A percentile compares a stretch with the other conserved stretches of the same genome.
Evolutionary conservation across 768 basidiomycete species (phyloP).

Genomic region (Trametes gibbosa): DNA sequence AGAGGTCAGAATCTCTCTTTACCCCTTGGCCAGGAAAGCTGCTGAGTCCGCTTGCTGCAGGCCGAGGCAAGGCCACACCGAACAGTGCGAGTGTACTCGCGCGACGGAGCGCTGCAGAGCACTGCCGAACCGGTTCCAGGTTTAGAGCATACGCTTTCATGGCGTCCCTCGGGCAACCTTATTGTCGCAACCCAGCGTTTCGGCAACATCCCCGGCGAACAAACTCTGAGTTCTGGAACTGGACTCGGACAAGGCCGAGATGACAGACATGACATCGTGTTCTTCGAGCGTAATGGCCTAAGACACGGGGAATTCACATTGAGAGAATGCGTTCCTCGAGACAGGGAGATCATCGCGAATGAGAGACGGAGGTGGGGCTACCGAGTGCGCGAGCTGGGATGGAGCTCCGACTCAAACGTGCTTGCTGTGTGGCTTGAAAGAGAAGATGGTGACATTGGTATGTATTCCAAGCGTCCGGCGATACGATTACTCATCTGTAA

Average conservation of each 20-base stretch:
- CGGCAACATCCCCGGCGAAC: slow-evolving; percentile 69
- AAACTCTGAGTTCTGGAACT: not conserved
- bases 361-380: slow-evolving; percentile 57
- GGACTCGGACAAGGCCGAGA: slow-evolving; percentile 46
- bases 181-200: slow-evolving; percentile 82
- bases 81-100: slow-evolving; percentile 70
- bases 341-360: slow-evolving; percentile 22
- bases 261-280: slow-evolving; percentile 80
- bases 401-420: slow-evolving; percentile 88
- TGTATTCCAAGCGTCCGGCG: slow-evolving; percentile 16
- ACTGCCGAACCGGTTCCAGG: slow-evolving; percentile 85
- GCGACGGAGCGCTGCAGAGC: slow-evolving; percentile 70
- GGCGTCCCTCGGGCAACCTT: slow-evolving; percentile 88
- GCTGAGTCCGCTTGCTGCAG: not conserved
- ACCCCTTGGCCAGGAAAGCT: not conserved
- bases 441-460: slow-evolving; percentile 67
- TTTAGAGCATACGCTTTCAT: slow-evolving; percentile 73
- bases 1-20: slow-evolving; percentile 25
- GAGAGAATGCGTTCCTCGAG: slow-evolving; percentile 31
- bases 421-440: slow-evolving; percentile 82
- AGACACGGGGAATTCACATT: slow-evolving; percentile 87
- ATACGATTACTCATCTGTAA: not conserved
- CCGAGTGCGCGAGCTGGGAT: slow-evolving; percentile 69
- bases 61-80: slow-evolving; percentile 36
- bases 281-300: slow-evolving; percentile 94